Evolutionary conservation across 2,329 filamentous ascomycete species (phyloP).

Genomic region (Magnaporthiopsis incrustans): DNA sequence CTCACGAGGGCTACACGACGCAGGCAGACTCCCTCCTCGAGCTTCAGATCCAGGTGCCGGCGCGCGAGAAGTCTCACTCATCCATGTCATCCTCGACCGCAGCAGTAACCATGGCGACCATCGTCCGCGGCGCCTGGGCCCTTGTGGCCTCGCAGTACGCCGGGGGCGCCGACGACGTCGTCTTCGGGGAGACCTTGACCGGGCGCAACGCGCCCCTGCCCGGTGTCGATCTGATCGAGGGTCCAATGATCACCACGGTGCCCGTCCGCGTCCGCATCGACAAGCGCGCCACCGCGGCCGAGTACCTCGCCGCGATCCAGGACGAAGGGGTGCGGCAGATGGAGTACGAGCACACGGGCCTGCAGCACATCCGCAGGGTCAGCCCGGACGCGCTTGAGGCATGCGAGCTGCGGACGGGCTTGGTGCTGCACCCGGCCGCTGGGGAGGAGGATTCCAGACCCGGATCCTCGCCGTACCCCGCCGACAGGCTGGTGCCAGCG

Average conservation of each 20-base stretch:
- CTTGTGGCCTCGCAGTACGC: conserved; percentile 45
- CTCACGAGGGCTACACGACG: conserved; percentile 38
- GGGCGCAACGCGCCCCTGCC: conserved; percentile 43
- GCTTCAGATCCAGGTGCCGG: conserved; percentile 35
- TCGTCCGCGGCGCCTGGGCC: conserved; percentile 53
- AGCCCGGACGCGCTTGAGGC: conserved; percentile 46
- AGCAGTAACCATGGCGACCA: conserved; percentile 43
- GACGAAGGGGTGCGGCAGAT: conserved; percentile 27
- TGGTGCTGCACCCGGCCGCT: conserved; percentile 44
- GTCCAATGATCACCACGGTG: conserved; percentile 53
- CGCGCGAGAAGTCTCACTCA: not conserved
- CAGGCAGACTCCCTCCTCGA: conserved; percentile 45
- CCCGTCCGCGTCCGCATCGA: conserved; percentile 44
- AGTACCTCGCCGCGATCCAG: conserved; percentile 29
- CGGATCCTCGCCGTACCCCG: not conserved
- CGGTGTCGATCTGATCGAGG: conserved; percentile 46
- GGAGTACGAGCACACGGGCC: conserved; percentile 55
- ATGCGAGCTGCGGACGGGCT: conserved; percentile 46
- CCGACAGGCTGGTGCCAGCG: conserved; percentile 33
- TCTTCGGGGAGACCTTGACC: conserved; percentile 53
- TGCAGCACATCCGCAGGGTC: conserved; percentile 51
- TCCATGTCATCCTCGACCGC: conserved; percentile 18
- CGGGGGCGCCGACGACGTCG: conserved; percentile 37
- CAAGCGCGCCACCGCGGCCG: conserved; percentile 30
- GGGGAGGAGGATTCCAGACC: not conserved